phyloP scores from a whole-genome alignment of 2,329 filamentous ascomycete genomes.

The Cadophora luteo-olivacea region DNA sequence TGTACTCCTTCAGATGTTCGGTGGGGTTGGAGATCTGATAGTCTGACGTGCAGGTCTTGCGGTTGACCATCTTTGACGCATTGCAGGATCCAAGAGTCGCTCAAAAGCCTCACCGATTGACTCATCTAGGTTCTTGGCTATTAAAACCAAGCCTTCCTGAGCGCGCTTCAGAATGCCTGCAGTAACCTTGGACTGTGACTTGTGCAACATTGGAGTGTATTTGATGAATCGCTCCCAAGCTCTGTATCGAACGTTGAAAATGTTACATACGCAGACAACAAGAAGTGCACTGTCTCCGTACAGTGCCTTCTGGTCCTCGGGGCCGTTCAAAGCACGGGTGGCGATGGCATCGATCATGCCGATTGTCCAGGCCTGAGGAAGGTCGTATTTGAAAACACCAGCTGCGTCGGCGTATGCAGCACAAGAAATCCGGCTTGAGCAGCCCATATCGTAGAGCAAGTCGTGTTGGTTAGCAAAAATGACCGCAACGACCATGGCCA shows the following conservation, averaged over 20 bases:
- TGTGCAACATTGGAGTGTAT: slow-evolving; percentile 11
- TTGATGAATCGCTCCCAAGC: slow-evolving; percentile 25
- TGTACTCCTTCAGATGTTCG: neutral
- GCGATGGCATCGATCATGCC: slow-evolving; percentile 14
- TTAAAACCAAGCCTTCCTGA: neutral
- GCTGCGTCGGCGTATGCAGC: neutral
- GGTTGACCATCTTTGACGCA: neutral
- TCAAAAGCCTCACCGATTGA: neutral
- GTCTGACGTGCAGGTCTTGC: neutral
- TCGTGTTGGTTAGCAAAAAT: slow-evolving; percentile 17
- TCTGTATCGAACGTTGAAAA: slow-evolving; percentile 17
- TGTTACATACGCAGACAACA: slow-evolving; percentile 11
- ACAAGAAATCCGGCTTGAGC: slow-evolving; percentile 17
- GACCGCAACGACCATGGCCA: slow-evolving; percentile 14
- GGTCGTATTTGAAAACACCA: slow-evolving; percentile 3
- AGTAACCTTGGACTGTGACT: neutral
- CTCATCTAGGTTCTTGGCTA: neutral
- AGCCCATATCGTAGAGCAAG: slow-evolving; percentile 18
- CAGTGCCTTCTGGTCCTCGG: neutral
- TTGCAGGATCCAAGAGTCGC: neutral
- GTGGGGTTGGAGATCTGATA: neutral
- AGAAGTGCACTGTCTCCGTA: slow-evolving; percentile 18
- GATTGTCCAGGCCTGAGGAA: slow-evolving; percentile 13
- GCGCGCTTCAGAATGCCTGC: neutral
- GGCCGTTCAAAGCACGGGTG: neutral